Percentiles rank a stretch among this genome's conserved stretches.
Evolutionary conservation across 371 early-diverging fungal species (phyloP).

Genomic region (Paraphysoderma sedebokerense): DNA sequence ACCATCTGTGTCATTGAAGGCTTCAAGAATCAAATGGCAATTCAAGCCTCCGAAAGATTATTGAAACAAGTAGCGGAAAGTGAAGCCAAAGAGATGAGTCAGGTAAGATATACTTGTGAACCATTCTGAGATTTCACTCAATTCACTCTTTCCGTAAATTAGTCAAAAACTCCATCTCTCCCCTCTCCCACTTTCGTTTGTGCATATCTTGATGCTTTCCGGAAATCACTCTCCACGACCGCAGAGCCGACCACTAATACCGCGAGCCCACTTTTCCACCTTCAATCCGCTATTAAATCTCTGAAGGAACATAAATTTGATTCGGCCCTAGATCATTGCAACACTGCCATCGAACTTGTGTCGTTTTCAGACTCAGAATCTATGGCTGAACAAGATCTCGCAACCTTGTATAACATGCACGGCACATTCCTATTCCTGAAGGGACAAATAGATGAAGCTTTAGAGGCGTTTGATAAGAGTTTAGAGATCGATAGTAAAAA

Average conservation of each 20-base stretch:
- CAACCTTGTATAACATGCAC: conserved; percentile 58
- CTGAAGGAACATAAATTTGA: conserved; percentile 40
- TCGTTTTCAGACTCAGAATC: conserved; percentile 3
- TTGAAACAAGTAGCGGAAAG: conserved; percentile 61
- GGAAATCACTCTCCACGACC: conserved; percentile 17
- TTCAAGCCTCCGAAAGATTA: conserved; percentile 72
- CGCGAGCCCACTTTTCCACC: conserved; percentile 3
- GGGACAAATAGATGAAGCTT: conserved; percentile 58
- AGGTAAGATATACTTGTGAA: conserved; percentile 10
- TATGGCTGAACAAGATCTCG: conserved; percentile 25
- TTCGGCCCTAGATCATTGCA: conserved; percentile 43
- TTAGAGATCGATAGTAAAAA: conserved; percentile 57
- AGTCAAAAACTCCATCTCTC: conserved; percentile 32
- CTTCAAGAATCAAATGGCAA: conserved; percentile 66
- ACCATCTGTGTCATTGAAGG: conserved; percentile 83
- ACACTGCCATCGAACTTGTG: conserved; percentile 38
- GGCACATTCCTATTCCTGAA: conserved; percentile 77
- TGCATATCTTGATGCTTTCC: conserved; percentile 81
- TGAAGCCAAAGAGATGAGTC: conserved; percentile 59
- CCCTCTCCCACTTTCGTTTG: conserved; percentile 80
- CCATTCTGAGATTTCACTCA: not conserved
- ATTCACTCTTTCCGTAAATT: not conserved
- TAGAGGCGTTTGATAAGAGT: conserved; percentile 57
- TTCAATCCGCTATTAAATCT: conserved; percentile 20
- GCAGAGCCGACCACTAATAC: conserved; percentile 10